Base-by-base conservation (phyloP, 148 eudicot species). In the Polygonum aviculare region DNA sequence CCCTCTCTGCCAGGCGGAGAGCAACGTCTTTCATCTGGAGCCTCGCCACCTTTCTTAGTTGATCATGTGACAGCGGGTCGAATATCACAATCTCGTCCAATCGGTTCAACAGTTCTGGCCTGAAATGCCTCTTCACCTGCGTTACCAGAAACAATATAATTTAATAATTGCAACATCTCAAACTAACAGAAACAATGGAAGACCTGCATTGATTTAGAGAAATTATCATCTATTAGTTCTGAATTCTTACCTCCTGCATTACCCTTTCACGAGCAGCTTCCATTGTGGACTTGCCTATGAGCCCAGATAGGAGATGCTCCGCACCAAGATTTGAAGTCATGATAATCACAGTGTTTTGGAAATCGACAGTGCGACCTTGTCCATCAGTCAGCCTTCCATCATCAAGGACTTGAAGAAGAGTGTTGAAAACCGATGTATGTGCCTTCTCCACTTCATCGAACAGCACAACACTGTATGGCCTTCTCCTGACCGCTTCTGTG, bases 261-360 rank as follows among this genome's bases (percentile, higher is more conserved):
- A 94, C 97, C 88, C 81, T 77, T 10, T 90, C 85, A 7, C 87
- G 90, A 73, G 97, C 94, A 10, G 72, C 77, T 31, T 84, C 91
- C 89, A 94, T 91, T 22, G 93, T 76, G 69, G 83, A 81, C 78
- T 91, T 90, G 36, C 98, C 98, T 81, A 80, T 31, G 15, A 91
- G 77, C 44, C 97, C 97, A 4, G 84, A 36, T 26, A 94, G 83
- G 6, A 94, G 93, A 80, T 85, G 86, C 79, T 94, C 97, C 0
- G 97, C 98, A 36, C 97, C 97, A 41, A 94, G 95, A 72, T 91
- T 94, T 5, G 98, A 94, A 44, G 97, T 91, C 98, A 94, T 84
- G 11, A 94, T 91, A 41, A 94, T 88, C 16, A 94, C 93, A 0
- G 95, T 82, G 74, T 91, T 91, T 26, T 89, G 91, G 77, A 91